phyloP scores from a whole-genome alignment of 495 filamentous ascomycete species.

The Neurospora sp. region DNA sequence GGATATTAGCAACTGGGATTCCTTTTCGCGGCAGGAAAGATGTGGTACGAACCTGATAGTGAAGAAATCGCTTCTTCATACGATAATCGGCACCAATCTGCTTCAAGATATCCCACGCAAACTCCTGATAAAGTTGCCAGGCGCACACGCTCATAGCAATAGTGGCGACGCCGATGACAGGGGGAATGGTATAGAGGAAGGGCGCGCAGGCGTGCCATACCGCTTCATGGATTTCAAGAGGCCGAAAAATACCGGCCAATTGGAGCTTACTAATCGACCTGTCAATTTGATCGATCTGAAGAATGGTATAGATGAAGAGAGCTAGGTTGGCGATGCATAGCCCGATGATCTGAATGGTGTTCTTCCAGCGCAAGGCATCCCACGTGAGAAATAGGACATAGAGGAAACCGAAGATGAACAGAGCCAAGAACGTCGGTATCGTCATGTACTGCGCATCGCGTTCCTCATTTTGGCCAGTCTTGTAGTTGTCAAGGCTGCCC shows the following conservation, averaged over 20 bases:
- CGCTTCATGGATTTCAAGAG: conserved; percentile 26
- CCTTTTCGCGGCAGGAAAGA: background rate
- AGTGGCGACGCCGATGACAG: conserved; percentile 68
- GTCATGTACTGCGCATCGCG: conserved; percentile 48
- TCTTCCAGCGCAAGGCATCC: conserved; percentile 88
- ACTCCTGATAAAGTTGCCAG: conserved; percentile 96
- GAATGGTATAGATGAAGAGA: conserved; percentile 81
- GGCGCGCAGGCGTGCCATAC: conserved; percentile 63
- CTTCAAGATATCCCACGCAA: conserved; percentile 98
- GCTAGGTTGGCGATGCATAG: conserved; percentile 86
- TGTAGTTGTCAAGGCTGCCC: conserved; percentile 29
- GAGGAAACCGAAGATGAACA: conserved; percentile 96
- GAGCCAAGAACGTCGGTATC: conserved; percentile 79
- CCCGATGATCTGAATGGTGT: conserved; percentile 97
- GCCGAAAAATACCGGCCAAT: conserved; percentile 15
- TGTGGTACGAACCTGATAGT: conserved; percentile 68
- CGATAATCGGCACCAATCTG: conserved; percentile 95
- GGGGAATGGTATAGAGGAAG: conserved; percentile 76
- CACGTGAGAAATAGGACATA: conserved; percentile 84
- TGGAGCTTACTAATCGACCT: conserved; percentile 51
- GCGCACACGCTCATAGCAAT: conserved; percentile 64
- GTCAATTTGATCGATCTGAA: conserved; percentile 82
- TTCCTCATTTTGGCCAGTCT: conserved; percentile 11
- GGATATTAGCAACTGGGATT: conserved; percentile 19
- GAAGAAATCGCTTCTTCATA: conserved; percentile 92